Conservation (phyloP, 306 rosid genomes). For the Castanea sativa region DNA sequence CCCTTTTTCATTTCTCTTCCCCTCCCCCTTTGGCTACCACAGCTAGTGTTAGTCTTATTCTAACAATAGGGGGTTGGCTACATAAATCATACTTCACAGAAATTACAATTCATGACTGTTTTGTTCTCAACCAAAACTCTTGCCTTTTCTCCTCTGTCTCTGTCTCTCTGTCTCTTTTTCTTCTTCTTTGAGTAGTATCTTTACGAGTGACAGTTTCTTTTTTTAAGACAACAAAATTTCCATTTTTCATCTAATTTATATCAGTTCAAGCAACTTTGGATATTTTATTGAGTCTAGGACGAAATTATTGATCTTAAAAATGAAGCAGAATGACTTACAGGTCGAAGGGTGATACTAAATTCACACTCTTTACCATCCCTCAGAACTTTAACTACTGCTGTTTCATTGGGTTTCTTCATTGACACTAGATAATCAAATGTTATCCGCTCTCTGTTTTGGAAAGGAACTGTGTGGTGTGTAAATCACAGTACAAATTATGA, state of each 20-base stretch:
- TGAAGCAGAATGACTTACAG: constrained; percentile 53
- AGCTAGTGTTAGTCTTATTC: neutral
- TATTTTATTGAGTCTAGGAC: neutral
- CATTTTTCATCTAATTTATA: neutral
- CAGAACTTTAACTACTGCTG: constrained; percentile 55
- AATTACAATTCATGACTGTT: neutral
- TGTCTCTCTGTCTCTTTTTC: too few species aligned
- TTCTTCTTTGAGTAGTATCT: neutral
- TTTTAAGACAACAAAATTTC: neutral
- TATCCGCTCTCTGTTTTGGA: constrained; percentile 87
- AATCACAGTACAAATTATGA: constrained; percentile 23
- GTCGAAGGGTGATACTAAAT: constrained; percentile 53
- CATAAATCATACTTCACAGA: neutral
- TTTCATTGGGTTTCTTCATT: constrained; percentile 83
- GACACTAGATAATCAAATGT: constrained; percentile 93
- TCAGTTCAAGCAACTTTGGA: neutral
- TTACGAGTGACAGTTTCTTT: neutral
- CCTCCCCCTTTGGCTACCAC: too few species aligned
- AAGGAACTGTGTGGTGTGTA: constrained; percentile 57
- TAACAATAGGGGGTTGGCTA: neutral
- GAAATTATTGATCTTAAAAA: neutral
- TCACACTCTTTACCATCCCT: constrained; percentile 65
- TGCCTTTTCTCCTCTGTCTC: too few species aligned
- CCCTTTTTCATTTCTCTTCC: too few species aligned
- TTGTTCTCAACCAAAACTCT: neutral